These are phyloP conservation scores for Exophiala dermatitidis DNA, from an alignment of 2,329 filamentous ascomycete genomes.

Conservation along the genomic window DNA sequence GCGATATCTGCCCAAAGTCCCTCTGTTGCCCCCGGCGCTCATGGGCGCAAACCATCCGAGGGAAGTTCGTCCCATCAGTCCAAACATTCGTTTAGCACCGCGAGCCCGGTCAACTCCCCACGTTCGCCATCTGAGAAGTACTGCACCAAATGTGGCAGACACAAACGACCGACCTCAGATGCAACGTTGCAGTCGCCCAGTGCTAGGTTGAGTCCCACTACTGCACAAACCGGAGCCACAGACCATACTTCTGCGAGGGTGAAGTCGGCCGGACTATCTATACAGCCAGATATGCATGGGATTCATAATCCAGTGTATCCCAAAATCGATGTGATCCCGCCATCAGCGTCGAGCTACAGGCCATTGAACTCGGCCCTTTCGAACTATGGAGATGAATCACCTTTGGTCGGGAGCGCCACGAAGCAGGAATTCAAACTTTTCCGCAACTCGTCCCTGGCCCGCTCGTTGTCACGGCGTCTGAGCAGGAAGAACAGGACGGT, in stretches of 20 bases:
- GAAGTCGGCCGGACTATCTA: conserved; percentile 9
- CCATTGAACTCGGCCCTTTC: conserved; percentile 10
- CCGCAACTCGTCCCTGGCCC: conserved; percentile 23
- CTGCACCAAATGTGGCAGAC: conserved; percentile 19
- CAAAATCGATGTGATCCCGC: conserved; percentile 22
- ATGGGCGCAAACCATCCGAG: conserved; percentile 10
- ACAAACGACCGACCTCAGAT: conserved; percentile 13
- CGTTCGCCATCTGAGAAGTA: conserved; percentile 5
- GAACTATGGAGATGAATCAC: conserved; percentile 18
- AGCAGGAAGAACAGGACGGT: conserved; percentile 21
- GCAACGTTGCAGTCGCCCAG: not conserved
- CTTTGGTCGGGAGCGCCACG: conserved; percentile 13
- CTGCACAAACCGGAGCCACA: conserved; percentile 8
- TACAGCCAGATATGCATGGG: conserved; percentile 11
- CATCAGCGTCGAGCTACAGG: conserved; percentile 16
- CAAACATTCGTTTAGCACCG: conserved; percentile 12
- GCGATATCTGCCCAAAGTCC: not conserved
- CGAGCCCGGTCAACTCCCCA: conserved; percentile 13
- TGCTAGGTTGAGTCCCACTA: conserved; percentile 4
- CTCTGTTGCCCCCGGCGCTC: not conserved
- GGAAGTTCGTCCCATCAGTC: conserved; percentile 13
- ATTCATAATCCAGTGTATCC: conserved; percentile 11
- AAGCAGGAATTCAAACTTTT: conserved; percentile 13
- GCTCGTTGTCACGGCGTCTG: conserved; percentile 22
- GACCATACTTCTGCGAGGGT: conserved; percentile 13